A percentile compares a stretch with the other conserved stretches of the same genome.
Evolutionary conservation across 1,284 basidiomycete species (phyloP).

Genomic region (Psilocybe mexicana): DNA sequence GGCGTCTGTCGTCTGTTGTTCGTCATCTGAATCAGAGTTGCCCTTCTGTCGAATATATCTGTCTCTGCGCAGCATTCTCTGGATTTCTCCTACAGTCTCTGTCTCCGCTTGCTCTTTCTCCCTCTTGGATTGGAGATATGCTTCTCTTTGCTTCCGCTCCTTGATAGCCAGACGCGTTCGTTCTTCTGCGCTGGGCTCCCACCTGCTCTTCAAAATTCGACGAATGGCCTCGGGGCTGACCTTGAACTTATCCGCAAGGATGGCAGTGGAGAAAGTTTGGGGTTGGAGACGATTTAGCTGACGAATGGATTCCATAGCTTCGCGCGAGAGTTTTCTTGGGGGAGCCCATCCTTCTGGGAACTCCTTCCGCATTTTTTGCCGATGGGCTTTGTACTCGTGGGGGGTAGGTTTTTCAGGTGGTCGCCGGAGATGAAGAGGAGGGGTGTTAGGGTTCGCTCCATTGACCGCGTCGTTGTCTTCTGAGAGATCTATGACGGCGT

Average conservation of each 20-base stretch:
- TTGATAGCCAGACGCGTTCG: slow-evolving; percentile 53
- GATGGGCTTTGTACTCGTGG: slow-evolving; percentile 54
- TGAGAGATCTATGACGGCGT: slow-evolving; percentile 47
- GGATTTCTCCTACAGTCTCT: slow-evolving; percentile 15
- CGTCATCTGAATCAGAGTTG: slow-evolving; percentile 5
- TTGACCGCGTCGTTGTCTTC: slow-evolving; percentile 54
- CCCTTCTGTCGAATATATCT: slow-evolving; percentile 14
- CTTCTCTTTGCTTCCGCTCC: slow-evolving; percentile 58
- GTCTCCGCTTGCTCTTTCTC: slow-evolving; percentile 30
- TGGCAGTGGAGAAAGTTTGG: slow-evolving; percentile 64
- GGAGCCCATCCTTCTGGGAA: slow-evolving; percentile 86
- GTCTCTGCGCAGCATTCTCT: slow-evolving; percentile 16
- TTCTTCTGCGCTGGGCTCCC: slow-evolving; percentile 66
- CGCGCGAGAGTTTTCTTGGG: slow-evolving; percentile 83
- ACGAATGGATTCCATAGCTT: slow-evolving; percentile 87
- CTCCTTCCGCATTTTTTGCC: slow-evolving; percentile 52
- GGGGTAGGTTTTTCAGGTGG: slow-evolving; percentile 52
- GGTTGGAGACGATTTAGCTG: slow-evolving; percentile 74
- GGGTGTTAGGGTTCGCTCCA: slow-evolving; percentile 36
- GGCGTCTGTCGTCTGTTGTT: slow-evolving; percentile 28
- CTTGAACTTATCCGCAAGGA: slow-evolving; percentile 78
- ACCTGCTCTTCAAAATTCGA: slow-evolving; percentile 82
- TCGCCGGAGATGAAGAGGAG: slow-evolving; percentile 41
- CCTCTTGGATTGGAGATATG: slow-evolving; percentile 39
- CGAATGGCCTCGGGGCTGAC: slow-evolving; percentile 87